A percentile compares a stretch with the other conserved stretches of the same genome.
Conservation (phyloP, 2,329 filamentous ascomycete genomes). For the Trichoderma guizhouense region DNA sequence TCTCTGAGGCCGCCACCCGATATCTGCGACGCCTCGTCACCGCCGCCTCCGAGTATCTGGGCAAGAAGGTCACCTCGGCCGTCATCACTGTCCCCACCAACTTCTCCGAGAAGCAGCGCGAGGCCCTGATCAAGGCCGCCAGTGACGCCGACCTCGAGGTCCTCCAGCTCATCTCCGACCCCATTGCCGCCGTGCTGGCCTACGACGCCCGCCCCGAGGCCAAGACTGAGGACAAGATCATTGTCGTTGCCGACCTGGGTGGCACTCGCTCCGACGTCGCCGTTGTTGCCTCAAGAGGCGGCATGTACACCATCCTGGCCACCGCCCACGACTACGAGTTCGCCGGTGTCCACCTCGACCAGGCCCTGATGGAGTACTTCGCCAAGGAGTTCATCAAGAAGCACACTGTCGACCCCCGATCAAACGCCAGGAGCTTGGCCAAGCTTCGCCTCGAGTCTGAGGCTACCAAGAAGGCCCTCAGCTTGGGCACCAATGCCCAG, state of each 20-base stretch:
- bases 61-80: conserved; percentile 89
- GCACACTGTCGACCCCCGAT: conserved; percentile 82
- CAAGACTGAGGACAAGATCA: conserved; percentile 74
- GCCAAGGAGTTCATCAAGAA: conserved; percentile 99
- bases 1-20: conserved; percentile 79
- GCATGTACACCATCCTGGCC: conserved; percentile 93
- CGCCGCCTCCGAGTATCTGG: conserved; percentile 87
- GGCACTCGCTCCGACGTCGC: conserved; percentile 90
- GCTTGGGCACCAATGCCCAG: conserved; percentile 79
- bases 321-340: conserved; percentile 96
- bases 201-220: conserved; percentile 84
- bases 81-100: conserved; percentile 94
- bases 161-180: conserved; percentile 89
- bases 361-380: conserved; percentile 91
- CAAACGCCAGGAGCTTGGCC: conserved; percentile 75
- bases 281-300: conserved; percentile 84
- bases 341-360: conserved; percentile 79
- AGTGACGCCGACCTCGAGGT: conserved; percentile 81
- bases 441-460: conserved; percentile 93
- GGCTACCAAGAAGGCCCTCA: conserved; percentile 86
- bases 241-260: conserved; percentile 89
- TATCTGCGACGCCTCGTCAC: conserved; percentile 77
- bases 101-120: conserved; percentile 83
- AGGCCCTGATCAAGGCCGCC: conserved; percentile 73
- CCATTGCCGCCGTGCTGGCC: conserved; percentile 80